Base-by-base conservation (phyloP, 2,329 filamentous ascomycete species). In the Fusarium begoniae region DNA sequence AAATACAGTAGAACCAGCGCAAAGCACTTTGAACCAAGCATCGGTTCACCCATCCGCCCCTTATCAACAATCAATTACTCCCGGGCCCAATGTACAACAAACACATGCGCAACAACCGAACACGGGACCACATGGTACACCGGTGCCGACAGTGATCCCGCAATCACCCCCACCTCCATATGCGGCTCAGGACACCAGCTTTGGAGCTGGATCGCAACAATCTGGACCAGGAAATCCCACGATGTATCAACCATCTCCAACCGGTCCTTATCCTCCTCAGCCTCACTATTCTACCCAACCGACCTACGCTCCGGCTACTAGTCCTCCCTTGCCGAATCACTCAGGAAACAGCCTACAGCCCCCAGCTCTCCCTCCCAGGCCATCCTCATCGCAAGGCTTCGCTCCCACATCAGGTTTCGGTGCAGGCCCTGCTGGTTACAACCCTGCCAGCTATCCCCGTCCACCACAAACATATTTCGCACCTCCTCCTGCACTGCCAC, bases 391-490 rank as follows among this genome's bases (percentile, higher is more conserved):
- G 20, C 75, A 74, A 22, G 72, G 74, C n/a, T 57, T 60, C 18
- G 55, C 67, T 43, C 61, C 71, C 5, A 13, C 57, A 37, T 54
- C 72, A 32, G 63, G 67, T 43, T 72, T 73, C 59, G 66, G 80
- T 63, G 30, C 79, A 68, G 71, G 71, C 17, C 73, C 74, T 41
- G 58, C 69, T 38, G 74, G 75, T 18, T 76, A 75, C 20, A 78
- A 76, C 55, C 73, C 78, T 17, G 67, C 73, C 11, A 69, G 68
- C 48, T 82, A 78, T 59, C 81, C 80, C 24, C 79, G 77, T 28
- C 81, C 81, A 15, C 81, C 81, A 8, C 81, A 78, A 70, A 81
- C 79, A 14, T 72, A 78, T 51, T 81, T 81, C 53, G 69, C 66
- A 9, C 80, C 79, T 37, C 77, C 79, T 37, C 75, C 71, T 22